A percentile compares a stretch with the other conserved stretches of the same genome.
These are phyloP conservation scores for Penicillium roqueforti DNA, from an alignment of 495 filamentous ascomycete species.

Conservation along the genomic window DNA sequence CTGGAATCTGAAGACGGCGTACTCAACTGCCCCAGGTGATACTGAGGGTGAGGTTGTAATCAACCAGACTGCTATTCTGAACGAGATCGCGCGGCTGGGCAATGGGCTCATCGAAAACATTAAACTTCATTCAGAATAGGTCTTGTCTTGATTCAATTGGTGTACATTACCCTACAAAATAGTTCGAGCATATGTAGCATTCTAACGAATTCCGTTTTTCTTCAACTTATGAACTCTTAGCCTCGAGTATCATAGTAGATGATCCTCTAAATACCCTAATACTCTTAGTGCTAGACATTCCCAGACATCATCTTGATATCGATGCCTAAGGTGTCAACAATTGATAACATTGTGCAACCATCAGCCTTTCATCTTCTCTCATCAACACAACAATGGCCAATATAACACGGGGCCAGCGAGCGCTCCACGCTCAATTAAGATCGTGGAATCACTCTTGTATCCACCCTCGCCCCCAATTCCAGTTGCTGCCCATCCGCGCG, in stretches of 20 bases:
- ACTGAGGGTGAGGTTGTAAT: constrained; percentile 48
- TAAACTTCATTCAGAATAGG: constrained; percentile 20
- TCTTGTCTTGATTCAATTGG: neutral
- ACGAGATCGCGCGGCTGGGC: constrained; percentile 66
- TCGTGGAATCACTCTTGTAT: neutral
- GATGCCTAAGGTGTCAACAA: constrained; percentile 12
- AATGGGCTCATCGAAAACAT: constrained; percentile 41
- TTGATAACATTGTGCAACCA: neutral
- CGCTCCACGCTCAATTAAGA: constrained; percentile 2
- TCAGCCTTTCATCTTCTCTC: neutral
- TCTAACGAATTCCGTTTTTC: neutral
- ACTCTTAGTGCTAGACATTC: neutral
- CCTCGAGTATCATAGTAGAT: neutral
- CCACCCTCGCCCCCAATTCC: neutral
- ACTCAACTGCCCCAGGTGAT: constrained; percentile 57
- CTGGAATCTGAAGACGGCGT: constrained; percentile 66
- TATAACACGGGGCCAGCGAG: constrained; percentile 3
- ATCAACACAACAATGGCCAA: constrained; percentile 9
- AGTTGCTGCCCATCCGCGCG: neutral
- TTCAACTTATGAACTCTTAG: neutral
- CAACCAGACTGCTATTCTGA: constrained; percentile 69
- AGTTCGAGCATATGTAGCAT: neutral
- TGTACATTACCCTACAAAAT: neutral
- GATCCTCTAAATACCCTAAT: too few species aligned
- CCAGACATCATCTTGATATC: neutral